Evolutionary conservation across 768 basidiomycete species (phyloP).

Genomic region (Suillus discolor): DNA sequence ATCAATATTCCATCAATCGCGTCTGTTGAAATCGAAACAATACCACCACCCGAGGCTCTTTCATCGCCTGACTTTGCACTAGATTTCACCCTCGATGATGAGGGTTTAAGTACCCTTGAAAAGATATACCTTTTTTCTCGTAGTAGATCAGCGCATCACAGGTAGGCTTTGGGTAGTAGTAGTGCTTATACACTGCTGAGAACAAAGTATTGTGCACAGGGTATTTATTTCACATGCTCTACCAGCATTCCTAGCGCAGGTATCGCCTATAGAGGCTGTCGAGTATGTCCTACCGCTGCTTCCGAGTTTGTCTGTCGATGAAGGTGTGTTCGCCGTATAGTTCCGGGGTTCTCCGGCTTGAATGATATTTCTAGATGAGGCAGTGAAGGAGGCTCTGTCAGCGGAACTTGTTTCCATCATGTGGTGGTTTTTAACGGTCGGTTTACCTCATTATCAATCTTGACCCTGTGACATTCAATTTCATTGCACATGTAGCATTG

Average conservation of each 20-base stretch:
- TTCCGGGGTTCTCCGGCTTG: conserved; percentile 8
- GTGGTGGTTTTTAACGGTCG: conserved; percentile 89
- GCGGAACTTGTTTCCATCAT: conserved; percentile 78
- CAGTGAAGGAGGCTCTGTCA: conserved; percentile 86
- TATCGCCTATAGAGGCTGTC: conserved; percentile 85
- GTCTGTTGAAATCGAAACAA: conserved; percentile 30
- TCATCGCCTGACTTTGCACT: conserved; percentile 31
- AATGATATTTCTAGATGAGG: conserved; percentile 59
- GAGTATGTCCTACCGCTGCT: conserved; percentile 95
- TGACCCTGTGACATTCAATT: conserved; percentile 8
- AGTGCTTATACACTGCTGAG: neutral
- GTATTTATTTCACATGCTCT: conserved; percentile 86
- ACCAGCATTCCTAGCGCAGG: conserved; percentile 72
- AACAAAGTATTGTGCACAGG: conserved; percentile 33
- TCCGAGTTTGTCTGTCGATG: conserved; percentile 80
- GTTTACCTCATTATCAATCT: conserved; percentile 14
- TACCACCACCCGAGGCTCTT: conserved; percentile 29
- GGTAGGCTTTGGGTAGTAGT: conserved; percentile 38
- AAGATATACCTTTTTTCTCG: conserved; percentile 89
- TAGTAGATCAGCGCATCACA: conserved; percentile 68
- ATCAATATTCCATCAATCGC: conserved; percentile 23
- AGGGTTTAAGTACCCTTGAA: conserved; percentile 82
- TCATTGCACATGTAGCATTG: conserved; percentile 53
- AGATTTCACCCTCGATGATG: conserved; percentile 66
- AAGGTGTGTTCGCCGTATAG: conserved; percentile 52